Evolutionary conservation across 78 protist genomes (phyloP).

Genomic region (Reticulomyxa filosa): DNA sequence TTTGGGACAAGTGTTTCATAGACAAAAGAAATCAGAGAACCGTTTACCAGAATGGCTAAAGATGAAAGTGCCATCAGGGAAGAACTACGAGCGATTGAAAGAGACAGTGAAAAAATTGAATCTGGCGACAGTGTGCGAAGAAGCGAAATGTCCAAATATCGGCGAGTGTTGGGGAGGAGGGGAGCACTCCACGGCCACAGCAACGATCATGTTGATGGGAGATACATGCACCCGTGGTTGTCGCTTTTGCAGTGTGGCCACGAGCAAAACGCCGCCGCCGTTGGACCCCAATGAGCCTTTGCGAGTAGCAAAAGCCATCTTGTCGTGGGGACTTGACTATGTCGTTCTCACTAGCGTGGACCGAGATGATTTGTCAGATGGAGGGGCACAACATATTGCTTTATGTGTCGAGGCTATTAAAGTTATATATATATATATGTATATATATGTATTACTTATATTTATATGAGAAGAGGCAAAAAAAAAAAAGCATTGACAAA

Average conservation of each 20-base stretch:
- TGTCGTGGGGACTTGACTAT: conserved; percentile 58
- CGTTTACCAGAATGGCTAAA: not conserved
- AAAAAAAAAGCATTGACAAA: not conserved
- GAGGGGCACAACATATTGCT: too few relatives aligned
- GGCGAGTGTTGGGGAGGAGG: conserved; percentile 85
- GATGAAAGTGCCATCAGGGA: not conserved
- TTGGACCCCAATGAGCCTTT: conserved; percentile 59
- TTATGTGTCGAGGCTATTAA: too few relatives aligned
- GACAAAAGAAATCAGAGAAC: too few relatives aligned
- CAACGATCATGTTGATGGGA: conserved; percentile 78
- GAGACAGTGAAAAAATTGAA: not conserved
- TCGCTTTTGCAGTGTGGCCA: conserved; percentile 71
- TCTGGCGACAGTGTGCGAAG: conserved; percentile 22
- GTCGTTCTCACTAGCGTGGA: conserved; percentile 71
- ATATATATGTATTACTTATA: not conserved
- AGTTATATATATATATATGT: not conserved
- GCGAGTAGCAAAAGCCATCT: conserved; percentile 39
- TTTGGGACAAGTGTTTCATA: too few relatives aligned
- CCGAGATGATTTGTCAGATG: conserved; percentile 16
- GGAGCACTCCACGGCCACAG: conserved; percentile 46
- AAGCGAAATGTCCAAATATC: conserved; percentile 29
- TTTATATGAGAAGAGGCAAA: not conserved
- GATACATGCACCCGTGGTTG: conserved; percentile 76
- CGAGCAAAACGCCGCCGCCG: conserved; percentile 48
- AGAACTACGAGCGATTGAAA: not conserved